A percentile compares a stretch with the other conserved stretches of the same genome.
These are phyloP conservation scores for Suillus subalutaceus DNA, from an alignment of 768 basidiomycete genomes.

Conservation along the genomic window DNA sequence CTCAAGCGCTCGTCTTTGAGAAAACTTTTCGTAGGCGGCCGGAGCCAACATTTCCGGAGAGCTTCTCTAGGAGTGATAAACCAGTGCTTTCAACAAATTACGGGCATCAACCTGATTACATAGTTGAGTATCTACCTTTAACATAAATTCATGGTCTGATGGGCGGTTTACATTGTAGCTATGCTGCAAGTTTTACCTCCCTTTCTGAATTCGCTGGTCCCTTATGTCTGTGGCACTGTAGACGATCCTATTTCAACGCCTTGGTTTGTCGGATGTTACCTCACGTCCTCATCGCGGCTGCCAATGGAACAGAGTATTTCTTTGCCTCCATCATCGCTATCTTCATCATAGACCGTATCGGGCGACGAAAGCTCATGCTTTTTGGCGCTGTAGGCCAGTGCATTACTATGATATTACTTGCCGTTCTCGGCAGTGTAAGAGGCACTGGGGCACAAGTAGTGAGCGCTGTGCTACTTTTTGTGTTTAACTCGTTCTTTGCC, in stretches of 20 bases:
- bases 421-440: conserved; percentile 55
- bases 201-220: neutral
- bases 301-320: conserved; percentile 73
- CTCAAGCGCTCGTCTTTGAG: conserved; percentile 35
- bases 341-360: conserved; percentile 70
- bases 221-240: conserved; percentile 11
- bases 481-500: conserved; percentile 76
- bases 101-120: conserved; percentile 68
- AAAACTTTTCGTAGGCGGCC: conserved; percentile 60
- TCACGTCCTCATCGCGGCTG: conserved; percentile 66
- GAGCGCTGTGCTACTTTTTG: conserved; percentile 60
- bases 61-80: conserved; percentile 56
- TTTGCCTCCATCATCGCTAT: conserved; percentile 74
- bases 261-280: conserved; percentile 60
- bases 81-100: conserved; percentile 73
- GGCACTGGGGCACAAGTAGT: conserved; percentile 50
- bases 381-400: conserved; percentile 66
- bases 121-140: conserved; percentile 39
- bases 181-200: conserved; percentile 28
- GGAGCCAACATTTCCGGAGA: conserved; percentile 62
- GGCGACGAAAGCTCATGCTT: conserved; percentile 72
- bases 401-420: conserved; percentile 61
- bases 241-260: conserved; percentile 58
- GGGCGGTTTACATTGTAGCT: conserved; percentile 20
- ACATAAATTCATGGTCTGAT: neutral